Percentiles rank a stretch among this genome's conserved stretches.
Conservation (phyloP, 352 stramenopile genomes). For the Phytopythium helicoides region DNA sequence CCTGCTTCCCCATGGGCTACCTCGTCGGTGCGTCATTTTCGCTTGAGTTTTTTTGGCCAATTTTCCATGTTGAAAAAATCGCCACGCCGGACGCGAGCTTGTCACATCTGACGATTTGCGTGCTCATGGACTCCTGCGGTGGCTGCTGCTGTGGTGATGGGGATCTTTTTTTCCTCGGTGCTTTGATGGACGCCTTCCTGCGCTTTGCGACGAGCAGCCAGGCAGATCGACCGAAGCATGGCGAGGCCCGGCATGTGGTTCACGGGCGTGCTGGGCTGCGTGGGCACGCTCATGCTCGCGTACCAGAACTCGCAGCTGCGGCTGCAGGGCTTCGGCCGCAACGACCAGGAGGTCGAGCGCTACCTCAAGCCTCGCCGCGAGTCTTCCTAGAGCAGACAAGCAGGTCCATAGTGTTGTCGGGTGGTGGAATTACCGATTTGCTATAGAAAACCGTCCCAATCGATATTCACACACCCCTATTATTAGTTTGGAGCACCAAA, state of each 20-base stretch:
- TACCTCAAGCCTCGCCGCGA: conserved; percentile 18
- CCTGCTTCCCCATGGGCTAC: conserved; percentile 70
- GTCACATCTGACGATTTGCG: too few relatives aligned
- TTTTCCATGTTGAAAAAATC: too few relatives aligned
- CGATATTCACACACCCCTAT: too few relatives aligned
- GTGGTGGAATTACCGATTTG: too few relatives aligned
- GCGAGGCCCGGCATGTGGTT: conserved; percentile 72
- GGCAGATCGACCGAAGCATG: conserved; percentile 57
- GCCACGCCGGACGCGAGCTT: too few relatives aligned
- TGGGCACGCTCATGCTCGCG: conserved; percentile 56
- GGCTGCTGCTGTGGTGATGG: too few relatives aligned
- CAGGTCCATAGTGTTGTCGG: too few relatives aligned
- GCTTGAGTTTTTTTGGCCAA: too few relatives aligned
- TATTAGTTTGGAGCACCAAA: too few relatives aligned
- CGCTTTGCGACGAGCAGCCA: conserved; percentile 20
- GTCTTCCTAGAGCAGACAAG: not conserved
- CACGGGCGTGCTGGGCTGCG: conserved; percentile 62
- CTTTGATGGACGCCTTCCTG: not conserved
- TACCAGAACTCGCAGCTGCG: conserved; percentile 82
- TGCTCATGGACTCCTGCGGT: too few relatives aligned
- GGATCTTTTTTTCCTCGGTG: not conserved
- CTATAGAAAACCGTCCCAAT: too few relatives aligned
- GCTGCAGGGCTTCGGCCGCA: conserved; percentile 73
- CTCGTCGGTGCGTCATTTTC: conserved; percentile 53
- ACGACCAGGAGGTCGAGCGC: conserved; percentile 67